A percentile compares a stretch with the other conserved stretches of the same genome.
Conservation (phyloP, 2,329 filamentous ascomycete species). For the Malbranchea cinnamomea region DNA sequence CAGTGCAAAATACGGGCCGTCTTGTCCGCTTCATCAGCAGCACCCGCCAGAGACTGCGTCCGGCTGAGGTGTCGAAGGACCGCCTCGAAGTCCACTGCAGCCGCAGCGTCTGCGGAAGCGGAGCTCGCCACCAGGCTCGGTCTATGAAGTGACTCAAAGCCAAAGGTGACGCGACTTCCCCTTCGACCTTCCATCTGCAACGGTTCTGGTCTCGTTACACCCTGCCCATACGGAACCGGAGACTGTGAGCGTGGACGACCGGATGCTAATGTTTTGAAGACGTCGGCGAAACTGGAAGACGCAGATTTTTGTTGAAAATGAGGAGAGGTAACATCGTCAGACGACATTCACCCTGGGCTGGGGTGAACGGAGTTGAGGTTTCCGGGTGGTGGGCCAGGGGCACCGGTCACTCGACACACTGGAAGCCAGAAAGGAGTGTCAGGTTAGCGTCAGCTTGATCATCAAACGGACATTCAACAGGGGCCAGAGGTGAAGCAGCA, state of each 20-base stretch:
- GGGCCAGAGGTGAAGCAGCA: too few species aligned
- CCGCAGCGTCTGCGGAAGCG: constrained; percentile 23
- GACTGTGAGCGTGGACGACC: constrained; percentile 25
- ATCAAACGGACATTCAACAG: too few species aligned
- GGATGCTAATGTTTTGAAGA: constrained; percentile 28
- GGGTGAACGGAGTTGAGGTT: constrained; percentile 5
- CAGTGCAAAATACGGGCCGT: constrained; percentile 19
- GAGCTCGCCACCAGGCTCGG: constrained; percentile 20
- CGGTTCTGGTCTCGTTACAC: constrained; percentile 15
- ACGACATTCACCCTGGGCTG: constrained; percentile 25
- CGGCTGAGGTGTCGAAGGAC: constrained; percentile 22
- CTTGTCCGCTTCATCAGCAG: constrained; percentile 25
- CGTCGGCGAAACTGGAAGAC: constrained; percentile 27
- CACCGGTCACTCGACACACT: too few species aligned
- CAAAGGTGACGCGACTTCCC: constrained; percentile 19
- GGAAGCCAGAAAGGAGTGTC: too few species aligned
- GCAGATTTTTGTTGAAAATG: constrained; percentile 20
- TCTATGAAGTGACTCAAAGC: constrained; percentile 28
- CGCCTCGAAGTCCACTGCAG: constrained; percentile 23
- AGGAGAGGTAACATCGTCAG: constrained; percentile 26
- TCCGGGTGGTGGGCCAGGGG: too few species aligned
- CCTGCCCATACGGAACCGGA: constrained; percentile 21
- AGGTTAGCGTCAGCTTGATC: too few species aligned
- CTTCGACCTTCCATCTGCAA: constrained; percentile 21
- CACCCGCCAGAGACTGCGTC: constrained; percentile 20